Evolutionary conservation across 805 yeast species (phyloP).

Genomic region (Sugiyamaella qingdaonensis): DNA sequence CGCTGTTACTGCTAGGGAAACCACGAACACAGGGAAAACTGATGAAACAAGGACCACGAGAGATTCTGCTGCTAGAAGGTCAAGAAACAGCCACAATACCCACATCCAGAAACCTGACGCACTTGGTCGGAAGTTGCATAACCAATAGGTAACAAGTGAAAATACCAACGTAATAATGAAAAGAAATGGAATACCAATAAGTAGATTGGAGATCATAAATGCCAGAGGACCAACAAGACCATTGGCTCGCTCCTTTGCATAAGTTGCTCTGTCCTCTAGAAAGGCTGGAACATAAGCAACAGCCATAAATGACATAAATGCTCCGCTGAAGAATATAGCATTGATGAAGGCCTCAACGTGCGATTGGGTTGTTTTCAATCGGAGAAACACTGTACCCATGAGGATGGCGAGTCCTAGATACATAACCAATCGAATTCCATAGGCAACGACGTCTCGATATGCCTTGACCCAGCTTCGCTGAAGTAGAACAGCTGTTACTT

Average conservation of each 20-base stretch:
- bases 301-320: constrained; percentile 44
- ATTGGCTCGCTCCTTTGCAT: constrained; percentile 34
- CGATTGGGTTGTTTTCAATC: constrained; percentile 27
- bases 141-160: constrained; percentile 35
- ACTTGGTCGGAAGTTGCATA: constrained; percentile 32
- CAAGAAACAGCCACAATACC: constrained; percentile 38
- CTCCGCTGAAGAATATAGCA: constrained; percentile 41
- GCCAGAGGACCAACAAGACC: constrained; percentile 39
- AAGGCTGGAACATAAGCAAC: constrained; percentile 42
- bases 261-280: constrained; percentile 35
- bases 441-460: constrained; percentile 36
- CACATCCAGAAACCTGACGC: constrained; percentile 35
- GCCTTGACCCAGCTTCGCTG: constrained; percentile 34
- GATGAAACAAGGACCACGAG: constrained; percentile 37
- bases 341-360: constrained; percentile 33
- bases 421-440: constrained; percentile 38
- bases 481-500: constrained; percentile 21
- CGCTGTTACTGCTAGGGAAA: constrained; percentile 39
- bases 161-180: constrained; percentile 34
- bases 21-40: constrained; percentile 37
- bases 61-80: constrained; percentile 40
- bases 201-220: constrained; percentile 35
- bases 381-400: constrained; percentile 41
- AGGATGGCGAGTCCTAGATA: constrained; percentile 39
- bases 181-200: constrained; percentile 38